Evolutionary conservation across 176 grass and related monocot species (phyloP).

Genomic region (Typha latifolia): DNA sequence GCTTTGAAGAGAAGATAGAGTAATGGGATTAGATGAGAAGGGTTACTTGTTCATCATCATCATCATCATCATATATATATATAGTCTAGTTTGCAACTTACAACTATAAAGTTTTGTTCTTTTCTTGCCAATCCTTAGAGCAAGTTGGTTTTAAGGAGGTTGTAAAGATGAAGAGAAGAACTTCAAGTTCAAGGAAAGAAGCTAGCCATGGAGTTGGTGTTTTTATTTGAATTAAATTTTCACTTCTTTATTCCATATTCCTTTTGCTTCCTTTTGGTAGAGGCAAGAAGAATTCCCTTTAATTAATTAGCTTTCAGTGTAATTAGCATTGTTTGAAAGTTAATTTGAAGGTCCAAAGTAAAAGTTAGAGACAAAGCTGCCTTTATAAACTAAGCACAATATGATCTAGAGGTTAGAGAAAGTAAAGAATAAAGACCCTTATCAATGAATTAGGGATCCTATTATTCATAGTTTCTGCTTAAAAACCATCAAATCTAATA

Average conservation of each 20-base stretch:
- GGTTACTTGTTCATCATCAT: neutral
- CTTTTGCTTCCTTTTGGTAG: neutral
- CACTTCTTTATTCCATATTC: neutral
- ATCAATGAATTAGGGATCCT: no score
- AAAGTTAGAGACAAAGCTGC: no score
- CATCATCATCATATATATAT: constrained; percentile 11
- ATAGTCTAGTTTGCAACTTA: neutral
- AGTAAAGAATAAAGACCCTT: no score
- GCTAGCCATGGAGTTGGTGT: neutral
- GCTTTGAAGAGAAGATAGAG: neutral
- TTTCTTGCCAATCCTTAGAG: constrained; percentile 37
- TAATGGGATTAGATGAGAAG: neutral
- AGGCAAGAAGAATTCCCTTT: neutral
- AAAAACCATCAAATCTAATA: no score
- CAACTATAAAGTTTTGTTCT: constrained; percentile 25
- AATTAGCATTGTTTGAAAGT: no score
- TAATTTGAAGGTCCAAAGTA: no score
- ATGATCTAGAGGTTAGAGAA: no score
- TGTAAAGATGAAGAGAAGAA: constrained; percentile 7
- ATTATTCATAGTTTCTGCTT: no score
- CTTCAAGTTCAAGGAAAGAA: constrained; percentile 40
- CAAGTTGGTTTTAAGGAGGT: neutral
- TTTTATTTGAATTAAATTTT: neutral
- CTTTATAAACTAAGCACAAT: no score
- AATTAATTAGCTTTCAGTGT: neutral